phyloP scores from a whole-genome alignment of 1,284 basidiomycete species.

The Cryptococcus wingfieldii region DNA sequence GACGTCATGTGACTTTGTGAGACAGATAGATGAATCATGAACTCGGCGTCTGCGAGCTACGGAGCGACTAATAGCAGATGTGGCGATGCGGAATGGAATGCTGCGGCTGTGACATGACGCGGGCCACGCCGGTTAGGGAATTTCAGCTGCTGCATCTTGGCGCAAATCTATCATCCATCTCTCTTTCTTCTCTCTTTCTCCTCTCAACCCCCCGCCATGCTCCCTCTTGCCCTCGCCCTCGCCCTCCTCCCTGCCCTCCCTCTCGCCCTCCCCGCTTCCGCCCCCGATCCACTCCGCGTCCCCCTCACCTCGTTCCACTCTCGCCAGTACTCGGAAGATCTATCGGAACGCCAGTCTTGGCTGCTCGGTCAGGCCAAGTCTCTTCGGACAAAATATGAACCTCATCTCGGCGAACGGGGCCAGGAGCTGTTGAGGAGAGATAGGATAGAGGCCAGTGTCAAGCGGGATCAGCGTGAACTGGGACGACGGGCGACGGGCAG shows the following conservation, averaged over 20 bases:
- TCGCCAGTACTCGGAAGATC: conserved; percentile 30
- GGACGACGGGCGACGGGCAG: conserved; percentile 12
- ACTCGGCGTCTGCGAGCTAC: not conserved
- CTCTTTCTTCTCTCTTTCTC: not conserved
- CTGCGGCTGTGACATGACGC: not conserved
- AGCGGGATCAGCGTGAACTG: conserved; percentile 10
- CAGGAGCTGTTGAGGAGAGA: conserved; percentile 21
- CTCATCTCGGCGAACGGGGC: conserved; percentile 24
- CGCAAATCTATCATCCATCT: not conserved
- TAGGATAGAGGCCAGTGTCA: conserved; percentile 14
- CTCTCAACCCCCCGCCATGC: conserved; percentile 1
- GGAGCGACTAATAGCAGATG: too few species aligned
- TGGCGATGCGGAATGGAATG: not conserved
- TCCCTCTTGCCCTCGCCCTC: conserved; percentile 7
- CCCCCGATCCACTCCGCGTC: conserved; percentile 6
- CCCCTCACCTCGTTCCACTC: conserved; percentile 15
- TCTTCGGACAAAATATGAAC: conserved; percentile 33
- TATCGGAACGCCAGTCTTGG: conserved; percentile 30
- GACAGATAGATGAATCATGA: too few species aligned
- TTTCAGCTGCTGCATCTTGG: not conserved
- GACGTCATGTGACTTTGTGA: conserved; percentile 1
- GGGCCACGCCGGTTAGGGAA: not conserved
- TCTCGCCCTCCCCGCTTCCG: conserved; percentile 1
- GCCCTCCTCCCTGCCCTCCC: conserved; percentile 1
- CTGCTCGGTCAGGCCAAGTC: conserved; percentile 26